These are phyloP conservation scores for Sporothrix globosa DNA, from an alignment of 2,329 filamentous ascomycete genomes.

Conservation along the genomic window DNA sequence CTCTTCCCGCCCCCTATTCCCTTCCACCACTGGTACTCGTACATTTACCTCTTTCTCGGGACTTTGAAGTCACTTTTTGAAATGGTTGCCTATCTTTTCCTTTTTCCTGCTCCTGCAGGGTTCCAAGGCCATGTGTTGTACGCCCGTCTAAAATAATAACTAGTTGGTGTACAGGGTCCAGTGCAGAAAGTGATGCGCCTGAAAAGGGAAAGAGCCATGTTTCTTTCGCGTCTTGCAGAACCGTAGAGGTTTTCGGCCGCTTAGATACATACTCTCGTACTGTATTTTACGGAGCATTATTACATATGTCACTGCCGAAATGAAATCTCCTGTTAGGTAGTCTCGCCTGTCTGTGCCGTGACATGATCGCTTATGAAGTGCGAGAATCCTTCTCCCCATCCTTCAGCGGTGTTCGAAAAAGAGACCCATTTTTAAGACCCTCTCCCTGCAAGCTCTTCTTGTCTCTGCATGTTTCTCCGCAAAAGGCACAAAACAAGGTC, in stretches of 20 bases:
- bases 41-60: background rate
- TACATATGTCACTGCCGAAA: conserved; percentile 6
- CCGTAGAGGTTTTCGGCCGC: no score
- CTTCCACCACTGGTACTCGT: no score
- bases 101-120: conserved; percentile 18
- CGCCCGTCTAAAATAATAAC: background rate
- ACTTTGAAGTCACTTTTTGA: background rate
- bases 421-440: conserved; percentile 2
- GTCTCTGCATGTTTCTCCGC: conserved; percentile 8
- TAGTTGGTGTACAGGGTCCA: background rate
- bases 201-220: background rate
- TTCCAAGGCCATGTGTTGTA: conserved; percentile 16
- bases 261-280: no score
- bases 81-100: conserved; percentile 14
- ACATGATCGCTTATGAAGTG: background rate
- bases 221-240: no score
- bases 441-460: conserved; percentile 22
- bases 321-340: background rate
- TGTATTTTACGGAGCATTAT: no score
- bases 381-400: background rate
- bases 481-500: background rate
- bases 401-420: background rate
- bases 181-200: no score
- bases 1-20: background rate
- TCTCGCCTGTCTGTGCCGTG: conserved; percentile 9